Base-by-base conservation (phyloP, 345 rosid species). In the Chamaenerion angustifolium region DNA sequence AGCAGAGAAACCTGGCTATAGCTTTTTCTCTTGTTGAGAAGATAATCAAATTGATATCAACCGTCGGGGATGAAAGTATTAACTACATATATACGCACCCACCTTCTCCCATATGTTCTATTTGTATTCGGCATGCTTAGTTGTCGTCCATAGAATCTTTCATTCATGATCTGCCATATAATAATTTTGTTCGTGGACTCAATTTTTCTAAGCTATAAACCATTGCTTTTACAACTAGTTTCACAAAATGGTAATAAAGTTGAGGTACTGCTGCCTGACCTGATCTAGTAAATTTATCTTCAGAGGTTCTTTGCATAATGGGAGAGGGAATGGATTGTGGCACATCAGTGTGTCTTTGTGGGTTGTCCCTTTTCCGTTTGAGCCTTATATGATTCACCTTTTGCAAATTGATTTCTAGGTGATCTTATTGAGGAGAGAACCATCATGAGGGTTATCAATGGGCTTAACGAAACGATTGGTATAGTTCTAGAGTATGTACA, bases 1-100 rank as follows among this genome's bases (percentile, higher is more conserved):
- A 83, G 75, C 94, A 79, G 56, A 78, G 60, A 12, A 70, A 81
- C 61, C 64, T 89, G 52, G 81, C 78, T 12, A 60, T 76, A 60
- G 61, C 67, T 52, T 89, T 77, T 73, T 83, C 95, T 52, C 65
- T 89, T 80, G 59, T 89, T 31, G 97, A 89, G 75, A 83, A 79
- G 70, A 76, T 85, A 66, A 77, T 89, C 50, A 83, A 55, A 55
- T 59, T 83, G 56, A 66, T 74, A 55, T 77, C 95, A 51, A 63
- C 66, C 9, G 19, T 67, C 55, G 70, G 56, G 48, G 92, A 49
- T 64, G 88, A 83, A 86, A 94, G 97, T 76, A 66, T 27, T 45
- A 31, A 27, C 64, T 45, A 27, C 43, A 15, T 40, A 21, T 3
- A 19, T 18, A 48, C 21, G 12, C 16, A 25, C 11, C 13, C 17